Evolutionary conservation across 176 grass and related monocot species (phyloP), one percentile per base, ranked within the genome.

Genomic region (Alopecurus myosuroides): DNA sequence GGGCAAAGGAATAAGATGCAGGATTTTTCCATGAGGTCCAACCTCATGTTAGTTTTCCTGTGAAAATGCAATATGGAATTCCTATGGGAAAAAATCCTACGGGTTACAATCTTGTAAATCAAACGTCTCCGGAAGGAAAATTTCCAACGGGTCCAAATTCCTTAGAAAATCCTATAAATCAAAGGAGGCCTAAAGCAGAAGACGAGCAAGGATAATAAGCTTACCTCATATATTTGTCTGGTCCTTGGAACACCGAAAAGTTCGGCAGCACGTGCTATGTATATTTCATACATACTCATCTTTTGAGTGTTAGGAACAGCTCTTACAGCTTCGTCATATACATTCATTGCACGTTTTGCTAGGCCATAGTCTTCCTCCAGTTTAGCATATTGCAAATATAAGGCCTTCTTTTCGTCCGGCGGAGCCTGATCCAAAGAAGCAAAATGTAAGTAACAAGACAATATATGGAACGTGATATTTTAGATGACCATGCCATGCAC

Each of bases 371-470:
- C 94, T 82, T 97, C 94, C 82, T 97, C 94, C 45, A 97, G 72
- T 83, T 97, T 97, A 82, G 94, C 91, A 87, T 91, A 97, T 51
- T 97, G 94, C 85, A 97, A 81, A 85, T 94, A 97, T 33, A 94
- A 61, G 29, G 88, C 77, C 81, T 91, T 97, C 66, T 91, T 92
- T 86, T 97, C 94, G 1, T 87, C 81, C 52, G 88, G 84, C 25
- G 91, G 94, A 73, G 94, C 94, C 91, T 95, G 88, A 88, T 50
- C 1, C 78, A 82, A 72, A 55, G 14, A 83, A 86, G 25, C 29
- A 78, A 36, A 51, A 66, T 70, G 72, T 78, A 81, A 87, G 61
- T 81, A 92, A 29, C 74, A 6, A 42, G 23, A 42, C 57, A 72
- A 79, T 51, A 89, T 60, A 67, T 78, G 44, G 28, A 52, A 85